Base-by-base conservation (phyloP, 306 rosid species). In the Clitoria ternatea region DNA sequence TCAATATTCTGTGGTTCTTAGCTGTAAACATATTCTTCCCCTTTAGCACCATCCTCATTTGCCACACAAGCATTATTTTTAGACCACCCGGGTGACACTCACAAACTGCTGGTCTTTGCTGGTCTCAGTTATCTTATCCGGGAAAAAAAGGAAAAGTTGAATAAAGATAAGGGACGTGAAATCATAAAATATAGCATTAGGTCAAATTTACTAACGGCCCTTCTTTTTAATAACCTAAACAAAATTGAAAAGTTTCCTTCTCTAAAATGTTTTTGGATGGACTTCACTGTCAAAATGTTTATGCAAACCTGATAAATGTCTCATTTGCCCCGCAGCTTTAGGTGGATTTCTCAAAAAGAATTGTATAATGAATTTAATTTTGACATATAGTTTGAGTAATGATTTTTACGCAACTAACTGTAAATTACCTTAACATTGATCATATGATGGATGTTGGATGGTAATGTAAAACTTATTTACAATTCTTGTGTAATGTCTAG, bases 1-100 rank as follows among this genome's bases (percentile, higher is more conserved):
- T 57, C 76, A 57, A 12, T 53, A 44, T 73, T 77, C 57, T 18
- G 63, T 44, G 54, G 52, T 53, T 62, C 65, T 42, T 33, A 43
- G 13, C 22, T 47, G 49, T 18, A 65, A 60, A 19, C 32, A 10
- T 47, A 1, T 36, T n/a, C 43, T 29, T 43, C 12, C 39, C 61
- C 60, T 19, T 53, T 40, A 30, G 20, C 39, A 15, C 47, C 22
- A 24, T 14, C 50, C 49, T 37, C 30, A 13, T 39, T 50, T 64
- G 30, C 55, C 32, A 26, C 39, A 45, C 39, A 27, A 29, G 2
- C 19, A 6, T 52, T 26, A 50, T 53, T 20, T 52, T 45, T 7
- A 59, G 39, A 33, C 8, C 42, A 26, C 35, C 40, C 5, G 19
- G 61, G 9, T 69, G 23, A n/a, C 73, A 52, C 17, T 13, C 23